Evolutionary conservation across 768 basidiomycete genomes (phyloP).

Genomic region (Russula ochroleuca): DNA sequence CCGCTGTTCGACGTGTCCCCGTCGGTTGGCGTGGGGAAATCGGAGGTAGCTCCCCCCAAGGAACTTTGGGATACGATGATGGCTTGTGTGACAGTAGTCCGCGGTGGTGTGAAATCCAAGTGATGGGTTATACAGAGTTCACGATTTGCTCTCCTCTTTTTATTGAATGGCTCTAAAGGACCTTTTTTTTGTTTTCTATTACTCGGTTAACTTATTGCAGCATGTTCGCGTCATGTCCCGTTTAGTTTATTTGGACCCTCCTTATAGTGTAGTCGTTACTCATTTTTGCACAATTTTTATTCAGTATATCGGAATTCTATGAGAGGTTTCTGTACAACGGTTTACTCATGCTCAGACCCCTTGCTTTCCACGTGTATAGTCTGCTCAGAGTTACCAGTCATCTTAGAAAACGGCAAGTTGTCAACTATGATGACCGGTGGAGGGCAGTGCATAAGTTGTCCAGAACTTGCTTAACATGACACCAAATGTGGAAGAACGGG

Average conservation of each 20-base stretch:
- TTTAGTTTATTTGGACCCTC: background rate
- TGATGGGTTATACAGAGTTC: background rate
- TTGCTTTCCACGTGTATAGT: background rate
- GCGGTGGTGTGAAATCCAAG: background rate
- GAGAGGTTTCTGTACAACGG: background rate
- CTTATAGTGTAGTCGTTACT: background rate
- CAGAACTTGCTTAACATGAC: no score
- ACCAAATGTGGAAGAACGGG: no score
- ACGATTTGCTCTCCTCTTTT: background rate
- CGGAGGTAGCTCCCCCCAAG: constrained; percentile 10
- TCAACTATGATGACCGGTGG: no score
- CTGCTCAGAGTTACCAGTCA: no score
- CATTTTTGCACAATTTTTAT: background rate
- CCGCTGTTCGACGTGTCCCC: background rate
- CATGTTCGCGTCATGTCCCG: background rate
- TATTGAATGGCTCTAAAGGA: background rate
- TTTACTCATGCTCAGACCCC: background rate
- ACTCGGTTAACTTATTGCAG: background rate
- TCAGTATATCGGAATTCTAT: background rate
- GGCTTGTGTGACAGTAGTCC: constrained; percentile 33
- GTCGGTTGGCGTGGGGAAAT: background rate
- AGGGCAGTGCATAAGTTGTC: no score
- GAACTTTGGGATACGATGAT: constrained; percentile 36
- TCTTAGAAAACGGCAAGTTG: no score
- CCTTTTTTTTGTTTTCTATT: background rate